phyloP scores from a whole-genome alignment of 179 eudicot genomes.

The Beta lomatogona region DNA sequence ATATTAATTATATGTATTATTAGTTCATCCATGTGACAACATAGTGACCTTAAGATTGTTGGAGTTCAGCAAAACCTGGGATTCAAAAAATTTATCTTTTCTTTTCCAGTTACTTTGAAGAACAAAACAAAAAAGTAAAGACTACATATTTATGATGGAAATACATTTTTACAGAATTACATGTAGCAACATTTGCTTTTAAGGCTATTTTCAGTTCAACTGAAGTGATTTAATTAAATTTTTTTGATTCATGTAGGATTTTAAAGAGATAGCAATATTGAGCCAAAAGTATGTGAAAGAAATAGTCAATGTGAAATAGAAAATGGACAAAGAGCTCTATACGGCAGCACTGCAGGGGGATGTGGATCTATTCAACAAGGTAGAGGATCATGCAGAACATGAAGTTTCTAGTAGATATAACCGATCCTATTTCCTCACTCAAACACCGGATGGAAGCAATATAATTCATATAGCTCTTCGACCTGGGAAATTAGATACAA shows the following conservation, averaged over 20 bases:
- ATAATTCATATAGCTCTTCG: conserved; percentile 18
- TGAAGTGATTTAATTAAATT: too few relatives aligned
- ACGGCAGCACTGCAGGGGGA: background rate
- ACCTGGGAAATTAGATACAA: background rate
- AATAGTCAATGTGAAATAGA: background rate
- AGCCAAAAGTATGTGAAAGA: conserved; percentile 8
- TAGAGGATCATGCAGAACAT: background rate
- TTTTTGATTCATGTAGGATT: background rate
- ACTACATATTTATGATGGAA: too few relatives aligned
- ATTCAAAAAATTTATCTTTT: too few relatives aligned
- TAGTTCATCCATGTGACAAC: too few relatives aligned
- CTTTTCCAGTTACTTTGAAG: too few relatives aligned
- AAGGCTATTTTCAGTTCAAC: too few relatives aligned
- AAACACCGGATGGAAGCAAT: conserved; percentile 15
- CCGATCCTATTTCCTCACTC: conserved; percentile 2
- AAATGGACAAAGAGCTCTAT: background rate
- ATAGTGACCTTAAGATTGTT: too few relatives aligned
- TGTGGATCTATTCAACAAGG: background rate
- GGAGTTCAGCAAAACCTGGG: too few relatives aligned
- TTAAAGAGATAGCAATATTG: background rate
- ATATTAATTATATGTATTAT: too few relatives aligned
- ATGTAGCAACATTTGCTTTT: too few relatives aligned
- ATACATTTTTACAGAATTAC: too few relatives aligned
- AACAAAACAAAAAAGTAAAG: too few relatives aligned
- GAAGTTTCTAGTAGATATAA: background rate